phyloP scores from a whole-genome alignment of 768 basidiomycete species.

The Boletus sensibilis region DNA sequence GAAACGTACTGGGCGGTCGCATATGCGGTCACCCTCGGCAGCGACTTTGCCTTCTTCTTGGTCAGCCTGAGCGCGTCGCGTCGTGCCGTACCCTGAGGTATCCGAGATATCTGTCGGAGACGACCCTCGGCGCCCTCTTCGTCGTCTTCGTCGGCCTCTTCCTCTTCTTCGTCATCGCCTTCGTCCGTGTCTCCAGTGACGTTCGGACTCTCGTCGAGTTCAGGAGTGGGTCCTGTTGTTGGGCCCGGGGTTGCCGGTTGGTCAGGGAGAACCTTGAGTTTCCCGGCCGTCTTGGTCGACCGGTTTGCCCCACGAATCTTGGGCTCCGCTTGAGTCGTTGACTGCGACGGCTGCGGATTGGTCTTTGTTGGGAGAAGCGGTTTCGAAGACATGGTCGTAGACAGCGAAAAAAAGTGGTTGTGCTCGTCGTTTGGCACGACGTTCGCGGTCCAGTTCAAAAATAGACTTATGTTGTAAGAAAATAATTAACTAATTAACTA shows the following conservation, averaged over 20 bases:
- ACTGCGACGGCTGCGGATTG: constrained; percentile 15
- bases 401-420: not conserved
- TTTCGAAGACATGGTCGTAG: constrained; percentile 27
- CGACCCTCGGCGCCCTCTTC: constrained; percentile 59
- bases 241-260: constrained; percentile 58
- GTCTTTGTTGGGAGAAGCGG: constrained; percentile 35
- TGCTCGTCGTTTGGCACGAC: constrained; percentile 19
- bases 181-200: constrained; percentile 68
- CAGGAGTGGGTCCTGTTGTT: constrained; percentile 24
- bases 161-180: constrained; percentile 61
- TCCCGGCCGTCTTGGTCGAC: constrained; percentile 79
- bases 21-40: constrained; percentile 95
- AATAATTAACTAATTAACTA: constrained; percentile 11
- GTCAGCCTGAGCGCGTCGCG: constrained; percentile 87
- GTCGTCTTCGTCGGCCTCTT: constrained; percentile 47
- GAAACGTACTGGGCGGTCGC: constrained; percentile 78
- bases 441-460: constrained; percentile 15
- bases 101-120: constrained; percentile 74
- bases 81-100: constrained; percentile 91
- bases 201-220: constrained; percentile 44
- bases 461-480: not conserved
- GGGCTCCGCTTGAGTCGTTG: constrained; percentile 34
- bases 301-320: constrained; percentile 74
- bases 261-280: constrained; percentile 86
- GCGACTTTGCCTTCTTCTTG: constrained; percentile 89